phyloP scores from a whole-genome alignment of 805 yeast genomes.

The Candida dajiaensis region DNA sequence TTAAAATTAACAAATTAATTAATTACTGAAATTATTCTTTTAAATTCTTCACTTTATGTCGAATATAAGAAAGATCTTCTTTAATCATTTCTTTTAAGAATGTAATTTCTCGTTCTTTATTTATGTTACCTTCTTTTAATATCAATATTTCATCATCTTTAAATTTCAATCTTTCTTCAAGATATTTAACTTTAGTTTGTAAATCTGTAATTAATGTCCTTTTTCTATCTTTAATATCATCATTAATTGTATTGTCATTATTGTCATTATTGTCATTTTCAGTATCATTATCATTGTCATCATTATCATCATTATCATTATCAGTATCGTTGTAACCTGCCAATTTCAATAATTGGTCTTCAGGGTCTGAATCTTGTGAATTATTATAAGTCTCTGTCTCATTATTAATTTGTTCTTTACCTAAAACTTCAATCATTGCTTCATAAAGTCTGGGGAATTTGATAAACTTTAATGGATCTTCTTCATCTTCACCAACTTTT shows the following conservation, averaged over 20 bases:
- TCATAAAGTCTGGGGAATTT: slow-evolving; percentile 13
- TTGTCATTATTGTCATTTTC: neutral
- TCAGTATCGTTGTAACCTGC: slow-evolving; percentile 13
- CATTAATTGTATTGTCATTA: too few relatives aligned
- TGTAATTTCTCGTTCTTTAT: slow-evolving; percentile 17
- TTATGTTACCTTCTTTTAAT: slow-evolving; percentile 5
- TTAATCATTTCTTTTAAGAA: slow-evolving; percentile 20
- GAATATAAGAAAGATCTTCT: slow-evolving; percentile 20
- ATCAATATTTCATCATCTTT: slow-evolving; percentile 5
- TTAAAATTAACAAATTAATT: too few relatives aligned
- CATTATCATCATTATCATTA: neutral
- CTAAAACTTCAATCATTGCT: slow-evolving; percentile 11
- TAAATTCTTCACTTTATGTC: slow-evolving; percentile 15
- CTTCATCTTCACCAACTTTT: slow-evolving; percentile 5
- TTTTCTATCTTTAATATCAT: neutral
- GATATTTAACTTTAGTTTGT: neutral
- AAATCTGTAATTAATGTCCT: neutral
- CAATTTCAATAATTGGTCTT: slow-evolving; percentile 15
- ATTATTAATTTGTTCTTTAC: slow-evolving; percentile 4
- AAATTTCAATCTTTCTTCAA: slow-evolving; percentile 8
- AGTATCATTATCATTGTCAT: slow-evolving; percentile 3
- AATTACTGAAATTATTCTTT: neutral
- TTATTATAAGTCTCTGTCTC: neutral
- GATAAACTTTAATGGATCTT: slow-evolving; percentile 9
- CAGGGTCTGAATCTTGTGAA: slow-evolving; percentile 6